Evolutionary conservation across 345 rosid genomes (phyloP).

Genomic region (Microcos paniculata): DNA sequence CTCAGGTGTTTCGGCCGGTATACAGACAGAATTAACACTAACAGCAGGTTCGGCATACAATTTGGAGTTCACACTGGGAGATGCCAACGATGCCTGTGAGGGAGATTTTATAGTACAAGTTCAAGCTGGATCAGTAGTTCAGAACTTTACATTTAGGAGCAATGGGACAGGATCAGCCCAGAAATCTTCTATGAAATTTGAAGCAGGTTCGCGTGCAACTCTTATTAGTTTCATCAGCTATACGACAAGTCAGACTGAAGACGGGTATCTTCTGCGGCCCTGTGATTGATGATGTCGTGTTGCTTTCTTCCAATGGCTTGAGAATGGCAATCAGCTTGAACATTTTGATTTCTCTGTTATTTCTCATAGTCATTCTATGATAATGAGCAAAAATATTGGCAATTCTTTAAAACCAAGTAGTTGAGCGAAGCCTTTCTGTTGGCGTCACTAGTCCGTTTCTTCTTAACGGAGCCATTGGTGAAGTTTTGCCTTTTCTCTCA

Average conservation of each 20-base stretch:
- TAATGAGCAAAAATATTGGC: neutral
- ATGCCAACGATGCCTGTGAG: slow-evolving; percentile 43
- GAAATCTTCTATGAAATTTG: slow-evolving; percentile 39
- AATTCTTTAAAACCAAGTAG: neutral
- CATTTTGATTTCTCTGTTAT: slow-evolving; percentile 27
- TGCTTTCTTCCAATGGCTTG: slow-evolving; percentile 38
- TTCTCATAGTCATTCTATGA: slow-evolving; percentile 32
- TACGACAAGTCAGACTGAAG: slow-evolving; percentile 38
- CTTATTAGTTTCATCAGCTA: slow-evolving; percentile 55
- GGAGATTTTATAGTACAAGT: slow-evolving; percentile 41
- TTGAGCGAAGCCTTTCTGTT: neutral
- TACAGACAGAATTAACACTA: slow-evolving; percentile 41
- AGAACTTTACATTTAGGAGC: slow-evolving; percentile 46
- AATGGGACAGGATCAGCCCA: slow-evolving; percentile 47
- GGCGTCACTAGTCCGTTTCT: too few species aligned
- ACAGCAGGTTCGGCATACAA: slow-evolving; percentile 38
- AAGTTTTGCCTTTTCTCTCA: too few species aligned
- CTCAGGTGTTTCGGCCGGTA: slow-evolving; percentile 37
- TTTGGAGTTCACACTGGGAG: slow-evolving; percentile 53
- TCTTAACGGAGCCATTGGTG: too few species aligned
- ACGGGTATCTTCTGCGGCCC: slow-evolving; percentile 58
- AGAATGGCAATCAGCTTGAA: slow-evolving; percentile 31
- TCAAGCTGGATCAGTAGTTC: slow-evolving; percentile 41
- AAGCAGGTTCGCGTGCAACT: slow-evolving; percentile 37
- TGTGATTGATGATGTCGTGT: slow-evolving; percentile 49